Conservation (phyloP, 306 rosid species). For the Gleditsia sinensis region DNA sequence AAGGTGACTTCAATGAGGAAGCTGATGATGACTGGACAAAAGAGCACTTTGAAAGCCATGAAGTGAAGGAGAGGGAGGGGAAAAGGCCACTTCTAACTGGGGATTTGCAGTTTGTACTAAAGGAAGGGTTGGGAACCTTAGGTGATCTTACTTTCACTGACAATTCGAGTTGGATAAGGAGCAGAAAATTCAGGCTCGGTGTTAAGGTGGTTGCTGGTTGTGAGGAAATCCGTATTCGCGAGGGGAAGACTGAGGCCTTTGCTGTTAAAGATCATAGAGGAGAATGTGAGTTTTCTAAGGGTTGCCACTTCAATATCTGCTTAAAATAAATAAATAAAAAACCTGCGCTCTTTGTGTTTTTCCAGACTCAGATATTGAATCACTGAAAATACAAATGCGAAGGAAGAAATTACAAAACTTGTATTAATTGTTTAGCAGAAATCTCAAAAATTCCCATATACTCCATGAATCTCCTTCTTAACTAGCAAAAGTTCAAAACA, state of each 20-base stretch:
- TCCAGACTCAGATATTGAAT: not conserved
- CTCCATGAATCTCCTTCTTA: slow-evolving; percentile 1
- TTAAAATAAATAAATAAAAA: not conserved
- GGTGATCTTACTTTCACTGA: slow-evolving; percentile 87
- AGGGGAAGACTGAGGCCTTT: slow-evolving; percentile 86
- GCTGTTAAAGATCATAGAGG: slow-evolving; percentile 93
- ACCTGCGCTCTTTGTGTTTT: not conserved
- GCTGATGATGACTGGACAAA: slow-evolving; percentile 60
- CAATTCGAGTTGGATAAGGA: slow-evolving; percentile 93
- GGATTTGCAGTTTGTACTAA: slow-evolving; percentile 66
- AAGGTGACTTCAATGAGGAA: slow-evolving; percentile 81
- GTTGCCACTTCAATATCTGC: not conserved
- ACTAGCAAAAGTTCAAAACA: not conserved
- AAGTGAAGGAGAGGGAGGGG: slow-evolving; percentile 88
- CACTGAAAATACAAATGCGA: not conserved
- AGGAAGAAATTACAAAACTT: not conserved
- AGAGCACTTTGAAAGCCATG: slow-evolving; percentile 66
- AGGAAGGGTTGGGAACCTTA: slow-evolving; percentile 81
- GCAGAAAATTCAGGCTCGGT: slow-evolving; percentile 89
- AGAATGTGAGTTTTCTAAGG: slow-evolving; percentile 67
- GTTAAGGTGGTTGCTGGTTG: slow-evolving; percentile 66
- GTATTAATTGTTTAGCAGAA: not conserved
- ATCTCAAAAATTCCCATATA: not conserved
- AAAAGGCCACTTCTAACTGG: slow-evolving; percentile 86
- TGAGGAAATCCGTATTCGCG: slow-evolving; percentile 65